Conservation (phyloP, 2,329 filamentous ascomycete genomes). For the Truncatella angustata region DNA sequence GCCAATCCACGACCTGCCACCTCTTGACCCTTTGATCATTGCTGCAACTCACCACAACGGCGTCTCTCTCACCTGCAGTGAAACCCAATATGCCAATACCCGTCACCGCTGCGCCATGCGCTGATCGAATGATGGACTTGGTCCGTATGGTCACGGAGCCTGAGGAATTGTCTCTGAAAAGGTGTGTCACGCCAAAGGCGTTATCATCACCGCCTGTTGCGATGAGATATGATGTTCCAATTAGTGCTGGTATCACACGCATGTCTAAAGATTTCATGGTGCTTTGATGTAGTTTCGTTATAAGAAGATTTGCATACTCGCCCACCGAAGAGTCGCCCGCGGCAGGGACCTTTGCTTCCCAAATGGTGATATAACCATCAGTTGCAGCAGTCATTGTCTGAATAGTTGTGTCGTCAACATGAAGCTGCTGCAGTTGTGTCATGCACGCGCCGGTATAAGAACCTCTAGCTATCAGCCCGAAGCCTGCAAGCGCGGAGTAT, state of each 20-base stretch:
- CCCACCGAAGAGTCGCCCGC: neutral
- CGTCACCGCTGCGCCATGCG: slow-evolving; percentile 73
- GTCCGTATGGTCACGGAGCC: slow-evolving; percentile 14
- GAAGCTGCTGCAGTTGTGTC: slow-evolving; percentile 58
- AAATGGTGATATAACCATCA: slow-evolving; percentile 72
- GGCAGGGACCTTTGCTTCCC: slow-evolving; percentile 32
- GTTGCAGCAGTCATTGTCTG: slow-evolving; percentile 70
- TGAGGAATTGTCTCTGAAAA: slow-evolving; percentile 16
- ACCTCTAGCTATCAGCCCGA: slow-evolving; percentile 50
- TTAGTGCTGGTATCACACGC: slow-evolving; percentile 18
- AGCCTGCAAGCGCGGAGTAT: slow-evolving; percentile 42
- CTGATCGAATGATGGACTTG: slow-evolving; percentile 45
- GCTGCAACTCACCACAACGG: slow-evolving; percentile 44
- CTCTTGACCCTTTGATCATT: slow-evolving; percentile 62
- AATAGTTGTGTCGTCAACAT: slow-evolving; percentile 21
- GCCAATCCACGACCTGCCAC: slow-evolving; percentile 40
- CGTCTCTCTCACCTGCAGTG: slow-evolving; percentile 9
- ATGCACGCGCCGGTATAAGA: slow-evolving; percentile 73
- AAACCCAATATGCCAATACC: slow-evolving; percentile 41
- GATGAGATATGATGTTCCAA: slow-evolving; percentile 44
- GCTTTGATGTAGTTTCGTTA: slow-evolving; percentile 69
- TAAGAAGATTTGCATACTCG: slow-evolving; percentile 27
- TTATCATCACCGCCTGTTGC: slow-evolving; percentile 89
- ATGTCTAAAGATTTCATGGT: slow-evolving; percentile 68
- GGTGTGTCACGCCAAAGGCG: slow-evolving; percentile 52